Evolutionary conservation across 768 basidiomycete species (phyloP).

Genomic region (Atractiella rhizophila): DNA sequence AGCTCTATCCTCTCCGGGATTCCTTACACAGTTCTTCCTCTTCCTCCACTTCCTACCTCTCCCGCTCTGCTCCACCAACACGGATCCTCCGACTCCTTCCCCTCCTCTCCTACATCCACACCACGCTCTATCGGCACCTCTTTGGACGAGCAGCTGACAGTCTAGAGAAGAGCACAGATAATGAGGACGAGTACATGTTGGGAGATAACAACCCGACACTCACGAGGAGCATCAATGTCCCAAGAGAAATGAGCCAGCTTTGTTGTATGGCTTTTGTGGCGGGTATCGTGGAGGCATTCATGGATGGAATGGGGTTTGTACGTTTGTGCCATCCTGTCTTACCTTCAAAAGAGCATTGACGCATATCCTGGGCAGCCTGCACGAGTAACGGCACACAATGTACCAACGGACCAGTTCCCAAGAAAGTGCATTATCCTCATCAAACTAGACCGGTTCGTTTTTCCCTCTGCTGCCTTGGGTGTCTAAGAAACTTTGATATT

Average conservation of each 20-base stretch:
- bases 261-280: constrained; percentile 95
- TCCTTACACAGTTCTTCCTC: constrained; percentile 21
- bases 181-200: constrained; percentile 97
- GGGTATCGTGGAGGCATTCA: constrained; percentile 84
- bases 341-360: neutral
- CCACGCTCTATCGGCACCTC: constrained; percentile 79
- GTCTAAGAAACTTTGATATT: too few relatives aligned
- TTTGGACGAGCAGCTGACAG: constrained; percentile 86
- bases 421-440: constrained; percentile 85
- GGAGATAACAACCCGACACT: constrained; percentile 85
- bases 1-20: constrained; percentile 60
- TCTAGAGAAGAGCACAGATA: constrained; percentile 85
- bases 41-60: constrained; percentile 6
- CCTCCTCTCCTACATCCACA: constrained; percentile 77
- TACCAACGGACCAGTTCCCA: constrained; percentile 54
- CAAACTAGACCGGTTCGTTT: constrained; percentile 84
- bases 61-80: constrained; percentile 40
- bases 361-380: constrained; percentile 39
- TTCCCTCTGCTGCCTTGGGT: too few relatives aligned
- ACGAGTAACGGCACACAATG: constrained; percentile 82
- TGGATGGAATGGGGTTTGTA: constrained; percentile 83
- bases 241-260: constrained; percentile 73
- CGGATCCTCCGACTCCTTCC: constrained; percentile 75
- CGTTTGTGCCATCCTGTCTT: constrained; percentile 21
- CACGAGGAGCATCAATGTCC: constrained; percentile 76